Conservation (phyloP, 208 protist species). For the Phytomonas sp. region DNA sequence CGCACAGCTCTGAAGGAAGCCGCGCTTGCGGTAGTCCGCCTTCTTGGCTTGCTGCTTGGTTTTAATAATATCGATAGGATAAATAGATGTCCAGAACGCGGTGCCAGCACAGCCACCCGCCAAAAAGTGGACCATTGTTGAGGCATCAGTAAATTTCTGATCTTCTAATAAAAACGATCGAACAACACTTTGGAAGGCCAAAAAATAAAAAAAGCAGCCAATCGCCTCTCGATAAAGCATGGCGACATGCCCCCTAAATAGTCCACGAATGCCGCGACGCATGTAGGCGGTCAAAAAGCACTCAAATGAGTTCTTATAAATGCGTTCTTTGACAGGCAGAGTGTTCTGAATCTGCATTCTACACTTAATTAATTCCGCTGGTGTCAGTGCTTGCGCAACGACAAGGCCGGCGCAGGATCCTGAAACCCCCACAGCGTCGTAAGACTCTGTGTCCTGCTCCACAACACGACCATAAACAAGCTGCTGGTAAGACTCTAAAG, state of each 20-base stretch:
- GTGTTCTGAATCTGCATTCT: conserved; percentile 91
- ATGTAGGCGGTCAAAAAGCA: conserved; percentile 62
- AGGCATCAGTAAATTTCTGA: conserved; percentile 63
- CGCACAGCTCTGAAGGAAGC: conserved; percentile 57
- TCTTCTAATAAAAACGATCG: conserved; percentile 52
- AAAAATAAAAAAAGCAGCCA: conserved; percentile 81
- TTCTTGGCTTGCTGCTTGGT: conserved; percentile 88
- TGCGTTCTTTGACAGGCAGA: conserved; percentile 45
- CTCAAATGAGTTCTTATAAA: conserved; percentile 77
- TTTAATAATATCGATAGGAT: conserved; percentile 86
- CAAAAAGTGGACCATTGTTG: conserved; percentile 67
- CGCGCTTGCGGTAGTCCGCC: conserved; percentile 64
- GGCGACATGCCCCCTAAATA: conserved; percentile 83
- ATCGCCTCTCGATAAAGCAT: conserved; percentile 83
- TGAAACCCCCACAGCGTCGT: conserved; percentile 41
- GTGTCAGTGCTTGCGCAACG: conserved; percentile 79
- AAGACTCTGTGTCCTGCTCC: conserved; percentile 59
- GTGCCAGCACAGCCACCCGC: conserved; percentile 83
- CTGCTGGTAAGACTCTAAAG: conserved; percentile 44
- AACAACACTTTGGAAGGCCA: conserved; percentile 75
- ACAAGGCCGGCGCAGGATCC: conserved; percentile 64
- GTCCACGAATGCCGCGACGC: conserved; percentile 50
- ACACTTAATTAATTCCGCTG: conserved; percentile 88
- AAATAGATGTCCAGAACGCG: conserved; percentile 86
- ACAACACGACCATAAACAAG: conserved; percentile 32